phyloP scores from a whole-genome alignment of 192 early-diverging fungal species.

The Martensiomyces pterosporus region DNA sequence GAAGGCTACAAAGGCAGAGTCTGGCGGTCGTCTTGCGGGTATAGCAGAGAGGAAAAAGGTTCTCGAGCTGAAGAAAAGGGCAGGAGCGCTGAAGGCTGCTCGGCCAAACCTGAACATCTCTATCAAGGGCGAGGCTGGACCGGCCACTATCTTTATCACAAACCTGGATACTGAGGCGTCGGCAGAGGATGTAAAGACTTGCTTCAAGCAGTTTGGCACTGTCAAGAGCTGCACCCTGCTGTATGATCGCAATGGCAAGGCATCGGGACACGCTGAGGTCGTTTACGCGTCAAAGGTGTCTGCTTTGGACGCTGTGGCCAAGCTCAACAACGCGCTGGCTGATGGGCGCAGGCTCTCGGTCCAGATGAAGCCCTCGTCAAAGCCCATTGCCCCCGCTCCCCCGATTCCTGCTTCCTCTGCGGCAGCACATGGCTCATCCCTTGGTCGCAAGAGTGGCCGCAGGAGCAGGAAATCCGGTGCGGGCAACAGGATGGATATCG shows the following conservation, averaged over 20 bases:
- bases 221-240: constrained; percentile 46
- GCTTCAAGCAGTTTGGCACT: constrained; percentile 50
- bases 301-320: constrained; percentile 38
- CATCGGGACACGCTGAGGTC: constrained; percentile 48
- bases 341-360: constrained; percentile 44
- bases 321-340: constrained; percentile 44
- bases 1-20: constrained; percentile 2
- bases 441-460: constrained; percentile 3
- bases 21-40: constrained; percentile 18
- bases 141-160: constrained; percentile 41
- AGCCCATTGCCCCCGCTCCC: constrained; percentile 1
- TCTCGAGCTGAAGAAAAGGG: constrained; percentile 1
- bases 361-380: constrained; percentile 10
- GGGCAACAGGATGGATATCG: constrained; percentile 39
- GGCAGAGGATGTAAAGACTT: constrained; percentile 49
- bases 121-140: constrained; percentile 42
- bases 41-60: constrained; percentile 1
- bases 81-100: constrained; percentile 3
- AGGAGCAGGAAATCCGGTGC: constrained; percentile 10
- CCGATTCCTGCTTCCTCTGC: constrained; percentile 5
- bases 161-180: constrained; percentile 49
- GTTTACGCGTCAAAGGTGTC: constrained; percentile 34
- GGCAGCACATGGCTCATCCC: not conserved
- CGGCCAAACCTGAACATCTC: constrained; percentile 18
- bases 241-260: constrained; percentile 36